Conservation (phyloP, 73 alveolate species). For the Paramecium sonneborni region DNA sequence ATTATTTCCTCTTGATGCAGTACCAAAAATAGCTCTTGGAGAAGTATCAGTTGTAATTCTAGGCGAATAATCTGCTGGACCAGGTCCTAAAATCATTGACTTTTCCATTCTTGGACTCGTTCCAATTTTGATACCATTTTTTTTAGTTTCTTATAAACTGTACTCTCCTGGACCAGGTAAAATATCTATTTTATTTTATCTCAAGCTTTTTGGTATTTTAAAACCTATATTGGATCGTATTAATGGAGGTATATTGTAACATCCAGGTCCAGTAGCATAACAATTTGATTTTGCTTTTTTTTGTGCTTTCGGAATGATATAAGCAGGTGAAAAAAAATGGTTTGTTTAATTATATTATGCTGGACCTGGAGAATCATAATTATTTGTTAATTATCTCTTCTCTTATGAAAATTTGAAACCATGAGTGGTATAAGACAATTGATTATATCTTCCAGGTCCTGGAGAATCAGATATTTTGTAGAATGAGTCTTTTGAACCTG, state of each 20-base stretch:
- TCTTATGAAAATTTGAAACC: slow-evolving; percentile 12
- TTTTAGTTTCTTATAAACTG: not conserved
- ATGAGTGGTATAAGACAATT: not conserved
- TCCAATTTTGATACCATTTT: not conserved
- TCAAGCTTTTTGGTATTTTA: not conserved
- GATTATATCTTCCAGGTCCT: slow-evolving; percentile 32
- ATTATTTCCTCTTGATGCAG: not conserved
- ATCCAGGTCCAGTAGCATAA: not conserved
- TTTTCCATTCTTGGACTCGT: not conserved
- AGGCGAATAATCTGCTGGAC: slow-evolving; percentile 56
- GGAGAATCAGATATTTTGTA: not conserved
- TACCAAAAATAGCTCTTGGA: slow-evolving; percentile 41
- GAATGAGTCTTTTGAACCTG: slow-evolving; percentile 35
- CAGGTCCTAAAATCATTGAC: not conserved
- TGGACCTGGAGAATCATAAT: slow-evolving; percentile 12
- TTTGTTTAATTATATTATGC: not conserved
- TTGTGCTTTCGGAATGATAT: not conserved
- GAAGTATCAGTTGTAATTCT: not conserved
- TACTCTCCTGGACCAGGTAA: slow-evolving; percentile 40
- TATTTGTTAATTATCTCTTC: not conserved
- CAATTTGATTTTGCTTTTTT: not conserved
- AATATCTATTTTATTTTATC: not conserved
- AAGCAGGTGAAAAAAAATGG: not conserved
- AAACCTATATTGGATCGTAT: slow-evolving; percentile 32
- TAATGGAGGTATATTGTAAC: not conserved